Percentiles rank a stretch among this genome's conserved stretches.
phyloP scores from a whole-genome alignment of 2,329 filamentous ascomycete species.

The Xylariaceae sp. region DNA sequence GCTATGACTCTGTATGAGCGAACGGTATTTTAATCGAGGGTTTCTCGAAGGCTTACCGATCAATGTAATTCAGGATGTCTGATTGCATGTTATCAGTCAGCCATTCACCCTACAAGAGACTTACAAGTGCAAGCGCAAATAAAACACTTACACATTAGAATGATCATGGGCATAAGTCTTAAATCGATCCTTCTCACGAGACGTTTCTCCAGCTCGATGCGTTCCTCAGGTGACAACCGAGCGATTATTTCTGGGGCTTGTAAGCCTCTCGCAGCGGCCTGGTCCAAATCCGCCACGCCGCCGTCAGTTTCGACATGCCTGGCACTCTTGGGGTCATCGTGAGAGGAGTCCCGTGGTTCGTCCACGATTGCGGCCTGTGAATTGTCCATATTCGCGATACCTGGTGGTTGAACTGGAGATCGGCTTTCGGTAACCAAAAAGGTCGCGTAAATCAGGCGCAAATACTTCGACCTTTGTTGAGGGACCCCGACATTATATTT shows the following conservation, averaged over 20 bases:
- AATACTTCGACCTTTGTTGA: no score
- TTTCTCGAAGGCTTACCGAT: conserved; percentile 16
- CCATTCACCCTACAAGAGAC: neutral
- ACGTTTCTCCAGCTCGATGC: conserved; percentile 48
- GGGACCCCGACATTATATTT: no score
- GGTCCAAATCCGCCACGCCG: conserved; percentile 18
- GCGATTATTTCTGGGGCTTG: conserved; percentile 34
- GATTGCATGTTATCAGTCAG: conserved; percentile 4
- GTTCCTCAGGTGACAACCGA: conserved; percentile 48
- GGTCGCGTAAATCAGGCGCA: no score
- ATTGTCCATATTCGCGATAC: no score
- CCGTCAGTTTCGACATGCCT: conserved; percentile 11
- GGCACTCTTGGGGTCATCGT: conserved; percentile 10
- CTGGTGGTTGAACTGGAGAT: no score
- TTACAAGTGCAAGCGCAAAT: neutral
- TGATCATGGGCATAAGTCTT: conserved; percentile 61
- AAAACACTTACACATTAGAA: conserved; percentile 53
- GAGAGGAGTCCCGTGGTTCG: conserved; percentile 3
- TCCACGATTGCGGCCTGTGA: no score
- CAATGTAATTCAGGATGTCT: conserved; percentile 29
- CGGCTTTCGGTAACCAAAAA: no score
- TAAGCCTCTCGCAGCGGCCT: conserved; percentile 24
- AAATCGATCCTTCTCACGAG: conserved; percentile 63
- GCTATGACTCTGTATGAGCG: conserved; percentile 24
- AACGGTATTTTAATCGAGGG: neutral